Base-by-base conservation (phyloP, 257 asterid genomes). In the Primulina huaijiensis region DNA sequence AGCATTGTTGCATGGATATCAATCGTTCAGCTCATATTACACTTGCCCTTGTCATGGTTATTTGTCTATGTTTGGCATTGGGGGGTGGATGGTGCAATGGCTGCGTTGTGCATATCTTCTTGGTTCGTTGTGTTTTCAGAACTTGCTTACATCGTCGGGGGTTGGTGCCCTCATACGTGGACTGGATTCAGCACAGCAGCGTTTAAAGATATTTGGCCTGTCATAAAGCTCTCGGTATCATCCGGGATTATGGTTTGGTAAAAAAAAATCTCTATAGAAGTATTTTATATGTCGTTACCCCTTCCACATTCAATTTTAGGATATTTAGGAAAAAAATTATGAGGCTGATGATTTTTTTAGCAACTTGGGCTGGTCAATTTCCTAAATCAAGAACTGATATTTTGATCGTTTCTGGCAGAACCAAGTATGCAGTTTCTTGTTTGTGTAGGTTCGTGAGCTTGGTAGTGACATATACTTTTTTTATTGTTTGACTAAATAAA, bases 161-260 rank as follows among this genome's bases (percentile, higher is more conserved):
- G 94, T 40, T 83, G 94, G 87, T 87, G 94, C 69, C 90, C 89
- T 46, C 46, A 74, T 2, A 81, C 94, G 8, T 87, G 94, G 94
- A 78, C 65, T 2, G 94, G 90, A 16, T 85, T 81, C 65, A 76
- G 86, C 0, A 10, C 53, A 5, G 87, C 83, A 20, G 86, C 89
- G 11, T 75, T 87, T n/a, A 80, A 79, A 79, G 89, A 85, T 75
- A 65, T 85, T 57, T 70, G 80, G 61, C 90, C 94, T 6, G 90
- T 85, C 1, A 77, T 87, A 63, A 87, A 85, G 80, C 87, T 87
- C 60, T 87, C 90, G 0, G 40, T 87, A 73, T 80, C 89, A 6
- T 87, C 90, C 1, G 89, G 94, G 2, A 58, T 85, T 10, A 87
- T 87, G 94, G 80, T 83, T 64, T 87, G 94, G 94, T 85, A 79